Evolutionary conservation across 2,329 filamentous ascomycete genomes (phyloP), one percentile per base, ranked within the genome.

Genomic region (Cordyceps cateniannulata): DNA sequence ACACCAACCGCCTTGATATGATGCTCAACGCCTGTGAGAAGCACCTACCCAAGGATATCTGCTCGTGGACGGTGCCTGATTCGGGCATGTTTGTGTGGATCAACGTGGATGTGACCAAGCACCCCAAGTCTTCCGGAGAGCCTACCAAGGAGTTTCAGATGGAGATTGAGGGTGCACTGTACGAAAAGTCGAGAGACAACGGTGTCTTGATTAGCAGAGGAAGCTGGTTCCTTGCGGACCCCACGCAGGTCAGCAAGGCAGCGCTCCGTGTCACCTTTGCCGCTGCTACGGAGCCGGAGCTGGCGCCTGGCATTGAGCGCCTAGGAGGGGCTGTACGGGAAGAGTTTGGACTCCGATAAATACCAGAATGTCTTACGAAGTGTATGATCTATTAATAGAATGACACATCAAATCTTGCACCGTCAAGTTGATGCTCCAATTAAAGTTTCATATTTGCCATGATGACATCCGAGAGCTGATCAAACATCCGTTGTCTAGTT

Each of bases 81-180:
- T 88, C 90, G 1, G 91, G 91, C 69, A 96, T 96, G 92, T 97
- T 96, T 80, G 84, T 89, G 72, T 91, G 89, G 89, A 75, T 91
- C 59, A 77, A 81, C 61, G 75, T 91, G 22, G 79, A 88, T 65
- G 83, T 82, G 66, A 77, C 74, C 27, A 77, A 79, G 61, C 88
- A 91, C 68, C 87, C 87, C 0, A 73, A 80, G 16, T 73, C 81
- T 24, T 14, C 44, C 4, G 24, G 29, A 24, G 38, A 47, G 60
- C 47, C 52, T 4, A 53, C 53, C 27, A 51, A 25, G 18, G 60
- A 62, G 24, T 49, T 61, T 10, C 53, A 57, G 18, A 47, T 45
- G 24, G 82, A 81, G 53, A 76, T 96, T 47, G 92, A 96, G 72
- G 87, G 93, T 66, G 83, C 87, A 50, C 89, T 96, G 58, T 96